These are phyloP conservation scores for Tausonia pullulans DNA, from an alignment of 1,284 basidiomycete genomes.

Conservation along the genomic window DNA sequence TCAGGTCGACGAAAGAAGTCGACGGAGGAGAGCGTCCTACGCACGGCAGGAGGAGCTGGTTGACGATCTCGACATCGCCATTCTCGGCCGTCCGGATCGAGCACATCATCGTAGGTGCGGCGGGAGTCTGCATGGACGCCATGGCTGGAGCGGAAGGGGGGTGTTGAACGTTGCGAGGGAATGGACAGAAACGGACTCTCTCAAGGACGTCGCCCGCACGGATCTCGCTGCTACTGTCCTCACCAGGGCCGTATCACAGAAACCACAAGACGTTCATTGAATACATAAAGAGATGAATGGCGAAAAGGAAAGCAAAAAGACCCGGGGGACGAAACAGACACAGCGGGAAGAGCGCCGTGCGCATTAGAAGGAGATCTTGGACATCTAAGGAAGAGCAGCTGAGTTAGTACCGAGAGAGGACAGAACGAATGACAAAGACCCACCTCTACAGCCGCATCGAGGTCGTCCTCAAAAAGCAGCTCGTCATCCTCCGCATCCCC, in stretches of 20 bases:
- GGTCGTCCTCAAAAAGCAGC: slow-evolving; percentile 63
- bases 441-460: slow-evolving; percentile 72
- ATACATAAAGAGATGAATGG: too few species aligned
- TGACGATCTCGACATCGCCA: slow-evolving; percentile 64
- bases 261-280: too few species aligned
- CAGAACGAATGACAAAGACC: slow-evolving; percentile 49
- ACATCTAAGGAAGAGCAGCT: neutral
- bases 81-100: slow-evolving; percentile 50
- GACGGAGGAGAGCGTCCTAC: slow-evolving; percentile 16
- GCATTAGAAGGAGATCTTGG: too few species aligned
- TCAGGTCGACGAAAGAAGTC: neutral
- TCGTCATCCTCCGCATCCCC: slow-evolving; percentile 33
- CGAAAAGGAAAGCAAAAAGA: too few species aligned
- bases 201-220: too few species aligned
- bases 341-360: too few species aligned
- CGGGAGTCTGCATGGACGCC: slow-evolving; percentile 23
- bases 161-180: neutral
- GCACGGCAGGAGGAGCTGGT: slow-evolving; percentile 67
- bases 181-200: neutral
- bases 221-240: too few species aligned
- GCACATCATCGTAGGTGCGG: slow-evolving; percentile 36
- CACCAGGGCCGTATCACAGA: too few species aligned
- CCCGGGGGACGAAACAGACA: too few species aligned
- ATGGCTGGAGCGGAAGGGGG: neutral
- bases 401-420: neutral